Evolutionary conservation across 2,329 filamentous ascomycete species (phyloP), one percentile per base, ranked within the genome.

Genomic region (Neopestalotiopsis sp.): DNA sequence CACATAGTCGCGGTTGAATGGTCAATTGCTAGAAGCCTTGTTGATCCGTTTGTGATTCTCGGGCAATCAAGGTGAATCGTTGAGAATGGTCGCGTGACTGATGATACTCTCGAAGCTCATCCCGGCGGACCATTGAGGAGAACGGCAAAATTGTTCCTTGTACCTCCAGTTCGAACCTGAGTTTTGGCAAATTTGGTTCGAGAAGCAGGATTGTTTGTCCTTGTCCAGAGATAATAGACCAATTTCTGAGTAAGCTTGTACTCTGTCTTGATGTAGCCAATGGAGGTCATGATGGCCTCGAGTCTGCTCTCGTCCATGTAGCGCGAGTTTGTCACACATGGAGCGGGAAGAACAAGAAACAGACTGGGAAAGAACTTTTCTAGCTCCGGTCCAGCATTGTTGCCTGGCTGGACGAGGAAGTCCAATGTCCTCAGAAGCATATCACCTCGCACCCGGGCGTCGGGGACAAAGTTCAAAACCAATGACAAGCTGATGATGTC

Each of bases 381-480:
- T 45, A 78, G 69, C 52, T 72, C 70, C 34, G 74, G 71, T 66
- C 75, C 70, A 61, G 68, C 45, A 14, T 52, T 65, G 30, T 65
- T 65, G 30, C 66, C 67, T 57, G 79, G 78, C 61, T 75, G 72
- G 59, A 81, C 87, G 59, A 97, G 82, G 76, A 97, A 97, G 24
- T 88, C 81, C 14, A 91, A 85, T 42, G 92, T 94, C 56, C 93
- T 89, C 66, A 88, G 85, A 66, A 99, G 87, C 96, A 99, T 99
- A 69, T 93, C 88, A 2, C 96, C 96, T 74, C 95, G 88, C 4
- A 86, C 88, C 40, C 82, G 81, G 3, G 94, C 87, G 73, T 95
- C 91, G 0, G 95, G 93, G 3, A 98, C 95, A 77, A 94, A 99
- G 80, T 99, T 99, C 71, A 99, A 85, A 4, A 99, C 96, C 66